Base-by-base conservation (phyloP, 495 filamentous ascomycete species). In the Entonaema liquescens region DNA sequence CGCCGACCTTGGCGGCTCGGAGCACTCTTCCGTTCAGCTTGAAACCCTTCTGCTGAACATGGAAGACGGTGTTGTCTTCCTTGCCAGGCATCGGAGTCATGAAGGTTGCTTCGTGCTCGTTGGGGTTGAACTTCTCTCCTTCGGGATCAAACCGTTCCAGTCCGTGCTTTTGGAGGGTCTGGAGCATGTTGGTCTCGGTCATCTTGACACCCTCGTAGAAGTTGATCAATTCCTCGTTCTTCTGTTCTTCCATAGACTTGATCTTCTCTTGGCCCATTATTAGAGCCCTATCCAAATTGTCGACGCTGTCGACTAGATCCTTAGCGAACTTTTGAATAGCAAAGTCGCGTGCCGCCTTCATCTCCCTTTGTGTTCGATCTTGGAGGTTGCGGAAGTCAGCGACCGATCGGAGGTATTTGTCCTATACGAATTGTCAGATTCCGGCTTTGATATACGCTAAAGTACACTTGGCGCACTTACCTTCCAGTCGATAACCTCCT, bases 371-470 rank as follows among this genome's bases (percentile, higher is more conserved):
- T 6, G 93, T 95, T 73, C 95, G 92, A 70, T 97, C 93, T 84
- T 98, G 94, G 38, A 98, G 91, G 83, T 98, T 99, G 74, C 92
- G 92, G 87, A 94, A 98, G 70, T 98, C 95, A 78, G 95, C 95
- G 67, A 97, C 92, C 50, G 89, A 90, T 73, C 95, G 95, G 55
- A 95, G 88, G 79, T 91, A 97, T 82, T 91, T 93, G 80, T 98
- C 95, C 95, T 98, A 73, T 64, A 58, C 54, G 17, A 26, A 31
- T 61, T 33, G 47, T 71, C 56, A 65, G 42, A 5, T 35, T 25
- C 38, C 21, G 49, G 62, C 65, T 62, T 7, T 29, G 19, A 38
- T 23, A 66, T 67, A 19, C 64, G 19, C 36, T 62, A 40, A 6
- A 42, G 26, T 61, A 23, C 52, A 70, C 3, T 23, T 25, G 19